Evolutionary conservation across 1,139 yeast species (phyloP), one percentile per base, ranked within the genome.

Genomic region (Blastobotrys illinoisensis): DNA sequence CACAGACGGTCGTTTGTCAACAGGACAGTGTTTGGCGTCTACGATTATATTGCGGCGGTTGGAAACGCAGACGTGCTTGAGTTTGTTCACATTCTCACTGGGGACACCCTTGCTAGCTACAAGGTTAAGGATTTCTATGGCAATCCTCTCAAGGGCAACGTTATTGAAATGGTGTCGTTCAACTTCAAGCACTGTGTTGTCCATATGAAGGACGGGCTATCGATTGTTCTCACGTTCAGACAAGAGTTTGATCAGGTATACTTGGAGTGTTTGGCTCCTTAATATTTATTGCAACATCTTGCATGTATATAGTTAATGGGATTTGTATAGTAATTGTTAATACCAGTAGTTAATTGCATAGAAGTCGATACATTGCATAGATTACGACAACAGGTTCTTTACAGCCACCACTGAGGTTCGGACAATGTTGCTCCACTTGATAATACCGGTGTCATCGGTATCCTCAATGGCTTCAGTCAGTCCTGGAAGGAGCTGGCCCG

Each of bases 401-500:
- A 75, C 71, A 1, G 60, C 52, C 18, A 55, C 51, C 11, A 71
- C 51, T 21, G 62, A 58, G 2, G 61, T 64, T 32, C 61, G 55
- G 18, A 82, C 72, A 54, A 83, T 76, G 2, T 77, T 76, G 21
- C 83, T 70, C 88, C 91, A 85, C 54, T 77, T 73, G 32, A 77
- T 75, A 54, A 83, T 77, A 40, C 80, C 73, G 24, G 74, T 76
- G 36, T 76, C 70, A 61, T 86, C 83, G 0, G 67, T 64, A 65
- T 88, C 96, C 67, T 88, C 95, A 50, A 87, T 70, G 0, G 95
- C 88, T 68, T 89, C 96, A 44, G 80, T 79, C 56, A 89, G 74
- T 0, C 91, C 93, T 0, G 97, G 96, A 59, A 86, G 77, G 18
- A 84, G 80, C 63, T 86, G 90, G 1, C 95, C 96, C 19, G 88